phyloP scores from a whole-genome alignment of 2,329 filamentous ascomycete genomes.

The Neonectria coccinea region DNA sequence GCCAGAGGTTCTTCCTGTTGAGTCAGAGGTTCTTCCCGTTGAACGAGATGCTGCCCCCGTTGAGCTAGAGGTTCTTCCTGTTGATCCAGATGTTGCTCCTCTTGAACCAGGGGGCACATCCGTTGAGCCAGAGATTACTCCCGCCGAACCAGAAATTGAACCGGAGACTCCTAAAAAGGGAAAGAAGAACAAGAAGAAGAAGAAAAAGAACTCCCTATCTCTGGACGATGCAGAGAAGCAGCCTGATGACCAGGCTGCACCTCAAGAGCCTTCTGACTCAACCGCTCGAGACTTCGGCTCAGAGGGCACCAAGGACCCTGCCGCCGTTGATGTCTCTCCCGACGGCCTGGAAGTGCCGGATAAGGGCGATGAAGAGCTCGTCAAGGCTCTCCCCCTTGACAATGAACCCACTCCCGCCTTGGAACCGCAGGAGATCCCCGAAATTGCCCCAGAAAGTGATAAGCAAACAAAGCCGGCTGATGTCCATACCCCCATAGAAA shows the following conservation, averaged over 20 bases:
- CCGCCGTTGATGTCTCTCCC: slow-evolving; percentile 24
- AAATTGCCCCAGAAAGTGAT: slow-evolving; percentile 36
- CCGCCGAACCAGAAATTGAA: slow-evolving; percentile 17
- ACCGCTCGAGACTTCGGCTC: slow-evolving; percentile 5
- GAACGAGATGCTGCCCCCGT: slow-evolving; percentile 16
- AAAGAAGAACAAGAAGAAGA: slow-evolving; percentile 56
- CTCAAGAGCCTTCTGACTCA: slow-evolving; percentile 26
- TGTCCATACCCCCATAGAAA: slow-evolving; percentile 40
- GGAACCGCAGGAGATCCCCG: slow-evolving; percentile 36
- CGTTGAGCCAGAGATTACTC: slow-evolving; percentile 18
- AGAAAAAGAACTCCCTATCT: slow-evolving; percentile 39
- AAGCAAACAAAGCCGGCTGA: slow-evolving; percentile 43
- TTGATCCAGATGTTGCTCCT: slow-evolving; percentile 7
- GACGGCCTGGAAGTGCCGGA: slow-evolving; percentile 14
- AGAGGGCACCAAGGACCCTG: slow-evolving; percentile 16
- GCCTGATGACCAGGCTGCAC: slow-evolving; percentile 25
- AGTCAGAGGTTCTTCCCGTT: slow-evolving; percentile 18
- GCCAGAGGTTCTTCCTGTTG: neutral
- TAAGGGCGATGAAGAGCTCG: slow-evolving; percentile 19
- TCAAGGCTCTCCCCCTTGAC: slow-evolving; percentile 17
- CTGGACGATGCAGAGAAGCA: slow-evolving; percentile 34
- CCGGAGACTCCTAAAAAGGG: slow-evolving; percentile 34
- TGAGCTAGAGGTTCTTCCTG: slow-evolving; percentile 19
- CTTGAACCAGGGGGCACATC: neutral
- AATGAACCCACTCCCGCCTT: slow-evolving; percentile 25